Percentiles rank a stretch among this genome's conserved stretches.
Conservation (phyloP, 352 stramenopile genomes). For the Phytophthora hibernalis region DNA sequence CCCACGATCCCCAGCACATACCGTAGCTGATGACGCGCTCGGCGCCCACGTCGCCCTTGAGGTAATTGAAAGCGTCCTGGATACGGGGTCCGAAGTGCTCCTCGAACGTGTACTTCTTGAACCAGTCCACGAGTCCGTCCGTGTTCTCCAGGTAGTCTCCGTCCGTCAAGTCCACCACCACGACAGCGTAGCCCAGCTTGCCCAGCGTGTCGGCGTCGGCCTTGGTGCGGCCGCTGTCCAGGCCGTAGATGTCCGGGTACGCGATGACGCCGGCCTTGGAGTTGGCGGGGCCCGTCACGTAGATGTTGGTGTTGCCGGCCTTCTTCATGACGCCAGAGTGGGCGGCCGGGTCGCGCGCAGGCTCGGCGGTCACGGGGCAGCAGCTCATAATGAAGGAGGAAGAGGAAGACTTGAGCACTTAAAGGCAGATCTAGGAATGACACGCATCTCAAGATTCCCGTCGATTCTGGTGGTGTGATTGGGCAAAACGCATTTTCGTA, state of each 20-base stretch:
- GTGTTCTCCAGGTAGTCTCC: conserved; percentile 70
- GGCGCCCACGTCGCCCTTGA: conserved; percentile 65
- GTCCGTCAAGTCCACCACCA: conserved; percentile 69
- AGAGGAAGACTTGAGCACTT: conserved; percentile 1
- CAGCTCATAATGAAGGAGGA: conserved; percentile 63
- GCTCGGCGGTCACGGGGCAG: conserved; percentile 76
- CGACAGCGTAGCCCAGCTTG: conserved; percentile 79
- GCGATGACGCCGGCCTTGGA: conserved; percentile 75
- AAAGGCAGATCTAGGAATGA: conserved; percentile 29
- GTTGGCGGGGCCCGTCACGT: conserved; percentile 69
- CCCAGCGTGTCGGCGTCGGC: conserved; percentile 75
- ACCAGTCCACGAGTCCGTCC: conserved; percentile 54
- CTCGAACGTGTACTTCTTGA: conserved; percentile 75
- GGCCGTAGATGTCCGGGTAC: conserved; percentile 80
- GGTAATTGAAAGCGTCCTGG: conserved; percentile 75
- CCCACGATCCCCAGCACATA: conserved; percentile 88
- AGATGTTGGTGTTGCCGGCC: conserved; percentile 71
- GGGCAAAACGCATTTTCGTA: neutral
- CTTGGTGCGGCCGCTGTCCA: conserved; percentile 85
- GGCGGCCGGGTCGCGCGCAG: conserved; percentile 48
- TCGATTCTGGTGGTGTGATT: conserved; percentile 28
- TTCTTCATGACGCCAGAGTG: conserved; percentile 71
- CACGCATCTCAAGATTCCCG: neutral
- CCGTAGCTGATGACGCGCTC: conserved; percentile 78
- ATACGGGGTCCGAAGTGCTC: conserved; percentile 60